Conservation (phyloP, 2,329 filamentous ascomycete species). For the Colletotrichum sp. region DNA sequence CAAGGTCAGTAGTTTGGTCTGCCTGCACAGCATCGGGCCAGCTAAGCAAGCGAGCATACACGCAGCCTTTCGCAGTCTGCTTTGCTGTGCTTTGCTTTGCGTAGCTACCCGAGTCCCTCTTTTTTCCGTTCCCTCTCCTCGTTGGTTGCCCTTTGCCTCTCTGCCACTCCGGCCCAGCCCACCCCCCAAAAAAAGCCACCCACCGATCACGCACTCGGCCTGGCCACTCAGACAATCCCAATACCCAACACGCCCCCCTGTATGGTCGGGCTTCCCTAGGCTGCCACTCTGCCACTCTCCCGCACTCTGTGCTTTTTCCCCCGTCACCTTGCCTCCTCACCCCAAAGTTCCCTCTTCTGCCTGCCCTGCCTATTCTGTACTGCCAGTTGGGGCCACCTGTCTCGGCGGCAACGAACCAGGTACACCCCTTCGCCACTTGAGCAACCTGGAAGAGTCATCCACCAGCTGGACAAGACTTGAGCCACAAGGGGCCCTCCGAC, state of each 20-base stretch:
- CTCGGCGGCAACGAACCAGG: constrained; percentile 20
- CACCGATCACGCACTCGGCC: constrained; percentile 14
- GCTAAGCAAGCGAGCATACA: background rate
- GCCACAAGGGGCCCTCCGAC: constrained; percentile 23
- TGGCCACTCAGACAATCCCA: constrained; percentile 3
- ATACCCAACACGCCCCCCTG: constrained; percentile 4
- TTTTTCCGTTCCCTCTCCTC: background rate
- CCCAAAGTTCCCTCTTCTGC: constrained; percentile 11
- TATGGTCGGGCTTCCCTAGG: constrained; percentile 16
- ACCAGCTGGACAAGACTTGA: constrained; percentile 21
- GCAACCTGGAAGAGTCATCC: constrained; percentile 31
- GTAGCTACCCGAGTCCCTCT: background rate
- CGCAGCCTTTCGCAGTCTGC: background rate
- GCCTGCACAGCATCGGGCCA: background rate
- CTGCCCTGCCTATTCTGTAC: background rate
- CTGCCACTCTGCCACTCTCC: constrained; percentile 8
- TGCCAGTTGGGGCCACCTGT: constrained; percentile 40
- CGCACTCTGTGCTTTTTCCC: background rate
- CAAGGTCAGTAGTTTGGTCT: constrained; percentile 7
- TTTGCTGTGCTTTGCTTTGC: background rate
- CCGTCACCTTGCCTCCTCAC: background rate
- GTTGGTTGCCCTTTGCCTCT: background rate
- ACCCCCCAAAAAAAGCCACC: background rate
- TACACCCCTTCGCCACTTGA: constrained; percentile 22
- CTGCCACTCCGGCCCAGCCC: background rate